phyloP scores from a whole-genome alignment of 805 yeast genomes.

The Candida fluviatilis region DNA sequence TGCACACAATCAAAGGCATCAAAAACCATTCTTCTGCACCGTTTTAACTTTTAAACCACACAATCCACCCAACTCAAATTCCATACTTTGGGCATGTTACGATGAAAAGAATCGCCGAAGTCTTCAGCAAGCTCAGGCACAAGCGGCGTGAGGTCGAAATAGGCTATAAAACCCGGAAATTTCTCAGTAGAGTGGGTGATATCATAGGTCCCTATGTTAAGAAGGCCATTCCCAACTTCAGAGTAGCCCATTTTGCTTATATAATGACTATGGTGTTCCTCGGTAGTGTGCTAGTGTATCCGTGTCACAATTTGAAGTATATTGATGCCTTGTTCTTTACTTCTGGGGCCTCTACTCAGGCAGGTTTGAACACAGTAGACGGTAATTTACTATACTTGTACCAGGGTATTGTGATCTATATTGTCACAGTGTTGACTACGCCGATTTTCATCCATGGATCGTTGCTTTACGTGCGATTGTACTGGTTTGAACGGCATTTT shows the following conservation, averaged over 20 bases:
- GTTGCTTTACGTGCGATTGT: constrained; percentile 71
- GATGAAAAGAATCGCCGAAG: constrained; percentile 2
- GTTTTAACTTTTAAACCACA: too few relatives aligned
- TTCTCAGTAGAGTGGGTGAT: constrained; percentile 31
- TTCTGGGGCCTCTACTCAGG: constrained; percentile 80
- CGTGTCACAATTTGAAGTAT: constrained; percentile 60
- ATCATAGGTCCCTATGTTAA: constrained; percentile 37
- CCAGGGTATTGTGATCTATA: constrained; percentile 75
- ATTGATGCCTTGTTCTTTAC: constrained; percentile 79
- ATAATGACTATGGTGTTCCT: constrained; percentile 56
- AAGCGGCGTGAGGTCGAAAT: constrained; percentile 9
- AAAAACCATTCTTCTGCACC: neutral
- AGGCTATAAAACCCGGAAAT: constrained; percentile 23
- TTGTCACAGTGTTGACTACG: constrained; percentile 64
- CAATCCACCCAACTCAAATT: too few relatives aligned
- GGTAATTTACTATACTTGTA: constrained; percentile 59
- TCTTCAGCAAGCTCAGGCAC: neutral
- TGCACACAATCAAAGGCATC: neutral
- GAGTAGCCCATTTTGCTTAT: constrained; percentile 71
- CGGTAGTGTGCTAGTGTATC: constrained; percentile 74
- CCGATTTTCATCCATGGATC: constrained; percentile 86
- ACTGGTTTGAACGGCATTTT: constrained; percentile 86
- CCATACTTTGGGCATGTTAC: neutral
- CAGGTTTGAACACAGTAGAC: constrained; percentile 83
- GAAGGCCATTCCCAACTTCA: constrained; percentile 47